Base-by-base conservation (phyloP, 176 grass and related monocot species). In the Cenchrus americanus region DNA sequence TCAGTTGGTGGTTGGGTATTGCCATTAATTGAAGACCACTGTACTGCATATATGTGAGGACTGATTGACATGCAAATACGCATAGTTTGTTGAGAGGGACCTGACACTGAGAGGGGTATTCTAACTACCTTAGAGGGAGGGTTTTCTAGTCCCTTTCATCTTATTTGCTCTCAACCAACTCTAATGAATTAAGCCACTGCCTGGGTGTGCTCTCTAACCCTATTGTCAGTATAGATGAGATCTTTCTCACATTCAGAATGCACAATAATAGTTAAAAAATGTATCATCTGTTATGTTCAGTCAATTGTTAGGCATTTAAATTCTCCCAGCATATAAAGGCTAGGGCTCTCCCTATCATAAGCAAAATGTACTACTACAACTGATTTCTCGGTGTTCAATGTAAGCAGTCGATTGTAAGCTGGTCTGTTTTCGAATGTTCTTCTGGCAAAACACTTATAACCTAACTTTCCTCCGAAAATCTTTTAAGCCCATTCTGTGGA, bases 51-150 rank as follows among this genome's bases (percentile, higher is more conserved):
- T 83, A 86, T 83, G 73, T 78, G 41, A 46, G 80, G 80, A 87
- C 74, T 83, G 44, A 72, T 83, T 87, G 84, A 75, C 86, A 74
- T 46, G 66, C 80, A 80, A 78, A 87, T 87, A 68, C 66, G 73
- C 73, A 89, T 63, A 90, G 88, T 90, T 74, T 79, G 89, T 90
- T 87, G 75, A 83, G 84, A 83, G 80, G 84, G 84, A 61, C 84
- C 83, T 81, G 79, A 81, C 65, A 69, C 68, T 63, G 80, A 90
- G 84, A 90, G 80, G 74, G 84, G 76, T 83, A 61, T 90, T 84
- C 89, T 90, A 87, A 87, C 89, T 83, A 83, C 84, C 84, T 54
- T 24, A 23, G 78, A 85, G 75, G 82, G 88, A 83, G 75, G 67
- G 75, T 87, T 87, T 83, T 84, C 23, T 83, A 84, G 62, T 70